phyloP scores from a whole-genome alignment of 768 basidiomycete species.

The Russula sp. region DNA sequence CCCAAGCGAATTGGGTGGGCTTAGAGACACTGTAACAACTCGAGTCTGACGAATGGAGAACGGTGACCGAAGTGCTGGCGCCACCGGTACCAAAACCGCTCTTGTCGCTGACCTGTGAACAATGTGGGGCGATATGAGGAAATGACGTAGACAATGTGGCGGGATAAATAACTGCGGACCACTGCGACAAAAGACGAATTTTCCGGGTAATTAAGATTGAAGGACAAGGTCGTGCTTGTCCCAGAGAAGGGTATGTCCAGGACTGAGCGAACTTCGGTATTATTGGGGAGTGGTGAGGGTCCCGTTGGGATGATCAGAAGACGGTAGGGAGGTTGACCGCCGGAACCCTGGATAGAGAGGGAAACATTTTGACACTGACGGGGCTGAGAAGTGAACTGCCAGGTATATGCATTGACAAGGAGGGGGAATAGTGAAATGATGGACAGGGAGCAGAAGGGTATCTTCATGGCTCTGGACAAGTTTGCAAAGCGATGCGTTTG shows the following conservation, averaged over 20 bases:
- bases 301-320: constrained; percentile 68
- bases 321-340: constrained; percentile 66
- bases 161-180: constrained; percentile 46
- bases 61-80: constrained; percentile 63
- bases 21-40: constrained; percentile 57
- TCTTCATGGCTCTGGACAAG: constrained; percentile 10
- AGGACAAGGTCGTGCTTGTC: constrained; percentile 42
- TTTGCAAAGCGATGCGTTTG: no score
- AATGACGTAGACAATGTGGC: not conserved
- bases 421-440: constrained; percentile 27
- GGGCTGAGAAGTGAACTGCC: constrained; percentile 47
- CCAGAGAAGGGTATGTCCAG: constrained; percentile 52
- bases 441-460: constrained; percentile 19
- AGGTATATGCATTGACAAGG: constrained; percentile 43
- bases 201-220: constrained; percentile 61
- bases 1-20: constrained; percentile 51
- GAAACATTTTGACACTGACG: constrained; percentile 66
- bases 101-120: constrained; percentile 53
- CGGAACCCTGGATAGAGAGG: constrained; percentile 57
- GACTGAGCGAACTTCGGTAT: constrained; percentile 61
- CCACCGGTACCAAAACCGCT: constrained; percentile 69
- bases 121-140: not conserved
- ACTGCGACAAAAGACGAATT: constrained; percentile 75
- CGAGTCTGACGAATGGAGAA: constrained; percentile 48
- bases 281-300: constrained; percentile 55